Conservation (phyloP, 1,284 basidiomycete genomes). For the Cryptococcus neoformans region DNA sequence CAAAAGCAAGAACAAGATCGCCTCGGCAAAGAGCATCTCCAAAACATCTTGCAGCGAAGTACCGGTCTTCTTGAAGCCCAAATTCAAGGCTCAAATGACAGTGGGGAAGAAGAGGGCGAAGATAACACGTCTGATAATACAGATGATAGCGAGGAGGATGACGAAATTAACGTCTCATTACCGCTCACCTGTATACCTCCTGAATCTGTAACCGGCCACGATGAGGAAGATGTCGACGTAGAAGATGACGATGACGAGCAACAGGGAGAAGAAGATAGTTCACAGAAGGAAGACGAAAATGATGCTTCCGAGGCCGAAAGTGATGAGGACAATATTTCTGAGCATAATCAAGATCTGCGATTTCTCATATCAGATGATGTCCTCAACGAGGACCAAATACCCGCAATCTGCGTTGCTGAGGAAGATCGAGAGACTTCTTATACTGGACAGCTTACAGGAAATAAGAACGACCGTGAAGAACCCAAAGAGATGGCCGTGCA, state of each 20-base stretch:
- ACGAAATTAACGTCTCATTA: conserved; percentile 9
- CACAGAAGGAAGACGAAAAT: conserved; percentile 17
- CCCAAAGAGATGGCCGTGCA: background rate
- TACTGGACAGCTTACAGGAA: background rate
- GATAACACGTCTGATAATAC: conserved; percentile 24
- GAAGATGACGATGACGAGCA: conserved; percentile 2
- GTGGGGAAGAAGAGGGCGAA: conserved; percentile 25
- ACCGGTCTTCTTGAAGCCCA: conserved; percentile 83
- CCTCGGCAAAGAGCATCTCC: conserved; percentile 76
- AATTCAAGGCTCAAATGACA: conserved; percentile 58
- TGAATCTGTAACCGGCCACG: conserved; percentile 3
- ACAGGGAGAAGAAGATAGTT: conserved; percentile 11
- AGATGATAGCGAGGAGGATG: conserved; percentile 43
- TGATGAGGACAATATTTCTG: conserved; percentile 19
- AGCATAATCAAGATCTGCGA: conserved; percentile 21
- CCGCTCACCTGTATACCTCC: background rate
- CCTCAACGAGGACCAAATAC: background rate
- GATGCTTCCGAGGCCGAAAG: conserved; percentile 19
- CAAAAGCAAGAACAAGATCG: conserved; percentile 64
- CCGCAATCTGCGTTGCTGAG: background rate
- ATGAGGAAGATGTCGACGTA: conserved; percentile 25
- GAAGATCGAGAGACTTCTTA: too few species aligned
- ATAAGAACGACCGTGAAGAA: background rate
- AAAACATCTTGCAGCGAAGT: conserved; percentile 86
- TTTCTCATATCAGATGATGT: conserved; percentile 21